phyloP scores from a whole-genome alignment of 805 yeast species.

The Teunomyces funiuensis region DNA sequence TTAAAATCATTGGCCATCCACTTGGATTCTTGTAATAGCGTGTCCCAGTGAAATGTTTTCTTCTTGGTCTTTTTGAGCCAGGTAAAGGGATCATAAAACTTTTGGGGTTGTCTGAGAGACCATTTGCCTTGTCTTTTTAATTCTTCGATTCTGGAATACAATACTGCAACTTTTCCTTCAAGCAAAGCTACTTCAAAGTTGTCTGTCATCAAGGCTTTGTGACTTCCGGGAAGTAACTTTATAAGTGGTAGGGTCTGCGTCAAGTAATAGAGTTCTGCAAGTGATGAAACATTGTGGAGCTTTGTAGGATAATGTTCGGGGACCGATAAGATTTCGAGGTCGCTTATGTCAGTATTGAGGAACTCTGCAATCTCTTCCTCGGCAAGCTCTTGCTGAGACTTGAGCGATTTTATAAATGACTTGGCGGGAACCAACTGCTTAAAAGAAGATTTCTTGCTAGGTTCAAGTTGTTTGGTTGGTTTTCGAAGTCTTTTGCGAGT shows the following conservation, averaged over 20 bases:
- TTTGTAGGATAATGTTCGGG: conserved; percentile 45
- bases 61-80: conserved; percentile 22
- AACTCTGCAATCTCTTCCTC: conserved; percentile 23
- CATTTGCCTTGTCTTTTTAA: conserved; percentile 83
- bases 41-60: conserved; percentile 67
- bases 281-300: conserved; percentile 49
- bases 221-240: conserved; percentile 78
- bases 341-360: conserved; percentile 25
- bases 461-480: not conserved
- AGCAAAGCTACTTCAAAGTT: conserved; percentile 80
- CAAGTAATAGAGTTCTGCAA: conserved; percentile 82
- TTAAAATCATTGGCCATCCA: conserved; percentile 82
- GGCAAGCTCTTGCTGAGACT: conserved; percentile 20
- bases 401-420: conserved; percentile 15
- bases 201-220: conserved; percentile 82
- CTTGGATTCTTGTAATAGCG: conserved; percentile 69
- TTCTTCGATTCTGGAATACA: conserved; percentile 89
- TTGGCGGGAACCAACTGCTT: not conserved
- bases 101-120: conserved; percentile 84
- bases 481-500: not conserved
- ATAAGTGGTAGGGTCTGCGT: conserved; percentile 87
- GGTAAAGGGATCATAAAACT: conserved; percentile 64
- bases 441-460: not conserved
- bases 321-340: conserved; percentile 37
- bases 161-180: conserved; percentile 89